Conservation (phyloP, 2,329 filamentous ascomycete species). For the Lecanicillium sp. region DNA sequence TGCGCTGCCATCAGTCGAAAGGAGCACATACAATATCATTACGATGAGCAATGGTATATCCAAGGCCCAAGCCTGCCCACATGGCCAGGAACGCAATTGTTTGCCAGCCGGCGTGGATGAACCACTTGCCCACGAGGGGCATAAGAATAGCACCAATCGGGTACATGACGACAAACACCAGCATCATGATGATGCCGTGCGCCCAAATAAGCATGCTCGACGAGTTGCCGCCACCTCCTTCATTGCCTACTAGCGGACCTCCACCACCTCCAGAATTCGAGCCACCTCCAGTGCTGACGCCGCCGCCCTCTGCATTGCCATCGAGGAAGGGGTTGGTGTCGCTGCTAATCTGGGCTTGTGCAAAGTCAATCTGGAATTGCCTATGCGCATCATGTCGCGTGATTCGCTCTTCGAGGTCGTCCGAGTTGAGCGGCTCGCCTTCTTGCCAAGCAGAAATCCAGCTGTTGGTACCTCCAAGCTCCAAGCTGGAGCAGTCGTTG, state of each 20-base stretch:
- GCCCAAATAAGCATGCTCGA: conserved; percentile 25
- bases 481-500: conserved; percentile 40
- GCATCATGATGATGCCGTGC: conserved; percentile 53
- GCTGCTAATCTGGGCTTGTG: conserved; percentile 32
- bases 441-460: conserved; percentile 51
- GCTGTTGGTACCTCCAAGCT: conserved; percentile 28
- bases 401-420: conserved; percentile 30
- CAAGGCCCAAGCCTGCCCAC: conserved; percentile 52
- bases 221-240: conserved; percentile 9
- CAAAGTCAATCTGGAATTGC: conserved; percentile 39
- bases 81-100: conserved; percentile 44
- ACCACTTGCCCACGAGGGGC: conserved; percentile 48
- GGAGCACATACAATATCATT: conserved; percentile 30
- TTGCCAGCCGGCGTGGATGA: conserved; percentile 51
- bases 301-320: conserved; percentile 9
- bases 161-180: conserved; percentile 50
- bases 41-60: conserved; percentile 38
- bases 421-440: conserved; percentile 36
- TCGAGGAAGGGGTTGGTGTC: conserved; percentile 45
- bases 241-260: conserved; percentile 6
- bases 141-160: conserved; percentile 53
- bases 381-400: conserved; percentile 35
- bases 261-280: conserved; percentile 6
- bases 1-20: background rate
- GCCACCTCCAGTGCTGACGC: conserved; percentile 8